Percentiles rank a stretch among this genome's conserved stretches.
Evolutionary conservation across 2,329 filamentous ascomycete species (phyloP).

Genomic region (Aureobasidium namibiae): DNA sequence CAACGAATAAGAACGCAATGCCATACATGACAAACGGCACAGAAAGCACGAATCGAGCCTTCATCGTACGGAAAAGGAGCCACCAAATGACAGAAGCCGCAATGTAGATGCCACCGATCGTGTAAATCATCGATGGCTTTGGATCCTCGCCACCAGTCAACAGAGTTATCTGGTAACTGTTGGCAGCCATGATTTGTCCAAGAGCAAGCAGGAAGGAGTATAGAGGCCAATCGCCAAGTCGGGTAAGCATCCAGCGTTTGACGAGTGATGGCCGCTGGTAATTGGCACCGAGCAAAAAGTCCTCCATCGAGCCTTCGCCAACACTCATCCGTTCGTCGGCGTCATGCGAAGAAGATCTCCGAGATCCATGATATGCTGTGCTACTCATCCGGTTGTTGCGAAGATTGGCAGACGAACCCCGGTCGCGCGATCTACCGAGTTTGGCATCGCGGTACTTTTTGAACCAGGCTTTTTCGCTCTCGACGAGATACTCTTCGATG

Average conservation of each 20-base stretch:
- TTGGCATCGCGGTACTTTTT: constrained; percentile 50
- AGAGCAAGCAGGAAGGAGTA: constrained; percentile 55
- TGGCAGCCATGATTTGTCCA: constrained; percentile 56
- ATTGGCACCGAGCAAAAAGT: constrained; percentile 50
- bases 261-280: constrained; percentile 50
- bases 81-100: constrained; percentile 54
- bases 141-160: constrained; percentile 55
- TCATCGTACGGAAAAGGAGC: constrained; percentile 45
- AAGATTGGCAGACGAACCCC: constrained; percentile 26
- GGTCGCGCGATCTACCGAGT: constrained; percentile 26
- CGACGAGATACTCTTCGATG: constrained; percentile 57
- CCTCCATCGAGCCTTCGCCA: constrained; percentile 31
- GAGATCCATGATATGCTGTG: background rate
- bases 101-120: constrained; percentile 52
- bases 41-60: constrained; percentile 44
- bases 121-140: constrained; percentile 51
- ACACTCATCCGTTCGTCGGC: constrained; percentile 19
- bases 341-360: constrained; percentile 32
- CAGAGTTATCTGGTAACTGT: constrained; percentile 61
- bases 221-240: constrained; percentile 54
- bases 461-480: constrained; percentile 62
- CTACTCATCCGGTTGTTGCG: background rate
- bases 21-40: constrained; percentile 57
- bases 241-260: constrained; percentile 46
- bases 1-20: constrained; percentile 53